Evolutionary conservation across 495 filamentous ascomycete genomes (phyloP), one percentile per base, ranked within the genome.

Genomic region (Cercophora scortea): DNA sequence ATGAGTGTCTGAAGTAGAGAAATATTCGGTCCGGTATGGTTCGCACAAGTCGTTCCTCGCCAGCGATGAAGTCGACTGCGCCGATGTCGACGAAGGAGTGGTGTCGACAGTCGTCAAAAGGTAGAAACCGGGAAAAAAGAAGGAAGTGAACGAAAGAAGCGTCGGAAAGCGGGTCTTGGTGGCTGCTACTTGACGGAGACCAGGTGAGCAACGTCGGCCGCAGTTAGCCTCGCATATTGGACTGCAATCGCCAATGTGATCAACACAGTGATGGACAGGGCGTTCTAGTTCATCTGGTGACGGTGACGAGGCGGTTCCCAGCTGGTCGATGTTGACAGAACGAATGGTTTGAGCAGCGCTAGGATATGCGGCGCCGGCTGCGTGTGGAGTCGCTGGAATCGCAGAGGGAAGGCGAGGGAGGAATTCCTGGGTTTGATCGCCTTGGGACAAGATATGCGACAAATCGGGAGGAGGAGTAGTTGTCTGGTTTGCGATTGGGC

Each of bases 51-150:
- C 72, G 69, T 63, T 64, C 63, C 71, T 76, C 76, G 76, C 77
- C 77, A 59, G 77, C 77, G 77, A 76, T 72, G 71, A 64, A 61
- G 51, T 70, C 74, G 75, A 78, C 74, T 68, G 65, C 67, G 70
- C 64, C 56, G 56, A 60, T 42, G 53, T 61, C 57, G 62, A 54
- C 56, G 54, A 60, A 58, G 57, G 60, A 63, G 56, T 15, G 43
- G 50, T 39, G 42, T 39, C 55, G 55, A 47, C 56, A 46, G 47
- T 40, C 47, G 55, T 40, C 50, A 55, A 16, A 53, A 50, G 57
- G 43, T 47, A 45, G 32, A 52, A 46, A 34, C 13, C 51, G 12
- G 44, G 13, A 39, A 34, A 44, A 49, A 42, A 43, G 25, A 57
- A 46, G 34, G 41, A 47, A 49, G 17, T 38, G 51, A 60, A 59